Conservation (phyloP, 768 basidiomycete genomes). For the Lactarius trivialis region DNA sequence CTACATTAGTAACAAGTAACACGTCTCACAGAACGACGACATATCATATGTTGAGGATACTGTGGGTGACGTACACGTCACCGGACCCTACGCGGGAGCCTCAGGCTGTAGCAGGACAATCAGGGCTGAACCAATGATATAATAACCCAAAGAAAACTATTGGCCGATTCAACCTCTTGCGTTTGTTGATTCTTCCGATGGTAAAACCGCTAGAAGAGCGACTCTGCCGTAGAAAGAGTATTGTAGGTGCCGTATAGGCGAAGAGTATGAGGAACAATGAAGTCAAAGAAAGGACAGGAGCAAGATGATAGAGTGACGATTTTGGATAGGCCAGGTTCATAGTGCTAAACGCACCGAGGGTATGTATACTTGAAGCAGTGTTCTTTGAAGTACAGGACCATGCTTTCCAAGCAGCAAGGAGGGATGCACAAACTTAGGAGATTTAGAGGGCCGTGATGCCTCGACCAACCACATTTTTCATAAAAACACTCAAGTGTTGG, state of each 20-base stretch:
- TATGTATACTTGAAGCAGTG: too few relatives aligned
- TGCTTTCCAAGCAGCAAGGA: too few relatives aligned
- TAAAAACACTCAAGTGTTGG: too few relatives aligned
- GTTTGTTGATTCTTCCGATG: conserved; percentile 41
- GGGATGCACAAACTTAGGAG: too few relatives aligned
- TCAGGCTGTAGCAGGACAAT: conserved; percentile 47
- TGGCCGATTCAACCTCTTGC: conserved; percentile 44
- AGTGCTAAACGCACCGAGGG: too few relatives aligned
- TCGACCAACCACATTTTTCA: too few relatives aligned
- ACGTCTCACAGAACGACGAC: not conserved
- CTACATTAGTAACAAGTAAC: conserved; percentile 37
- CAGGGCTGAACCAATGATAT: not conserved
- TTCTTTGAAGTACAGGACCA: too few relatives aligned
- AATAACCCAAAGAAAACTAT: conserved; percentile 50
- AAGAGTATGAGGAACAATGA: conserved; percentile 61
- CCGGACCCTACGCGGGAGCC: conserved; percentile 37
- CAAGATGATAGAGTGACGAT: conserved; percentile 58
- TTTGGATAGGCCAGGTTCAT: conserved; percentile 74
- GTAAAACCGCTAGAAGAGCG: conserved; percentile 56
- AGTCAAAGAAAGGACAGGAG: conserved; percentile 59
- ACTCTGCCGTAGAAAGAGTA: conserved; percentile 57
- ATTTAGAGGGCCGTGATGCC: too few relatives aligned
- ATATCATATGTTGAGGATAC: conserved; percentile 58
- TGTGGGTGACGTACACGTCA: conserved; percentile 52
- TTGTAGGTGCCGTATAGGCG: conserved; percentile 58